Base-by-base conservation (phyloP, 2,329 filamentous ascomycete genomes). In the Colletotrichum lentis region DNA sequence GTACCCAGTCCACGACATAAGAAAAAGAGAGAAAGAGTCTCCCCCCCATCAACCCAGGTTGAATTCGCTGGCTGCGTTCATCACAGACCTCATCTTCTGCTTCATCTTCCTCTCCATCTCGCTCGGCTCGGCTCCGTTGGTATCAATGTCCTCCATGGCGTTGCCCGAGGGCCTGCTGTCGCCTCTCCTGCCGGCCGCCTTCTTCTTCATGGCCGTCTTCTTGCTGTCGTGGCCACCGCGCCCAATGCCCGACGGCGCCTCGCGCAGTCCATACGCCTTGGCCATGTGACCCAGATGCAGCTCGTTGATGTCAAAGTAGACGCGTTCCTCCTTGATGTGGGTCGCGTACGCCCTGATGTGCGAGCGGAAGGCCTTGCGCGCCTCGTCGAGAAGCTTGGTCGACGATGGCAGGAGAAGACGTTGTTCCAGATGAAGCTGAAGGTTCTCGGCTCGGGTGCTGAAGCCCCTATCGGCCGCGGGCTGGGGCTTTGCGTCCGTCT, bases 311-410 rank as follows among this genome's bases (percentile, higher is more conserved):
- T 98, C 92, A 77, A 99, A 99, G 76, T 91, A 94, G 60, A 84
- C 83, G 60, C 96, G 86, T 81, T 99, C 96, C 50, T 90, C 90
- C 37, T 92, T 90, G 35, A 95, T 88, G 78, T 99, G 96, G 0
- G 96, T 99, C 2, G 96, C 94, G 77, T 99, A 99, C 0, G 96
- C 96, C 62, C 96, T 87, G 62, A 99, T 90, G 75, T 98, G 94
- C 58, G 92, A 96, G 76, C 96, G 93, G 81, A 92, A 99, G 0
- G 91, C 96, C 72, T 92, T 89, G 22, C 93, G 88, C 0, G 92
- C 95, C 74, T 94, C 86, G 73, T 97, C 93, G 5, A 97, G 86
- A 46, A 91, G 87, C 81, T 62, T 90, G 86, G 43, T 88, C 78
- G 43, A 47, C 5, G 56, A 62, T 5, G 54, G 64, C 7, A 69